Evolutionary conservation across 441 rosid genomes (phyloP), one percentile per base, ranked within the genome.

Genomic region (Mallotus japonicus): DNA sequence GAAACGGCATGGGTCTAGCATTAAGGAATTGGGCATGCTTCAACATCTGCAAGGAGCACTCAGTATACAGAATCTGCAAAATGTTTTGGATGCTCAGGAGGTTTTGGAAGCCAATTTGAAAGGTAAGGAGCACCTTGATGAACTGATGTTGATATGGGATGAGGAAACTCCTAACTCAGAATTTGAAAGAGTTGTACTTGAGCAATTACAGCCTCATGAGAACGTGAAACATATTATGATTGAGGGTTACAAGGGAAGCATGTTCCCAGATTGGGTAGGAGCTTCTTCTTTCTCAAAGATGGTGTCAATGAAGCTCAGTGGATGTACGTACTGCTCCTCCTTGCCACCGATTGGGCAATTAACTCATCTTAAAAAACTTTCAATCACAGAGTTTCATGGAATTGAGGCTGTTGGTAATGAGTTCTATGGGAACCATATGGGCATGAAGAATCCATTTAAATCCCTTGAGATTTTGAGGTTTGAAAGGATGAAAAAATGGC

Each of bases 331-430:
- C 11, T 82, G 83, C 69, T 59, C 61, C n/a, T 56, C 32, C 8
- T 59, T 84, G 60, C 87, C 87, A 24, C 66, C 84, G 16, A 73
- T 84, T 57, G 83, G 87, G 34, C 77, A 75, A 14, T 63, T 79
- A 16, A 65, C 72, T 7, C 68, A 69, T 8, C 72, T 82, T 4
- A 44, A 75, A 65, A 61, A 78, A 5, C 79, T 82, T 19, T 56
- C 17, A 1, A 63, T 84, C 12, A 51, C 66, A 66, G 70, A 68
- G 28, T 68, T 80, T 51, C 46, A 75, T 4, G 60, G 72, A 57
- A 19, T 84, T 32, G 63, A 42, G 28, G 17, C 24, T 1, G 71
- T 75, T 24, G 81, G 80, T n/a, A 20, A 44, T n/a, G 84, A 77
- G 44, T 78, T 85, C 65, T 85, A 71, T 51, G 76, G 82, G 17